Conservation (phyloP, 1,284 basidiomycete species). For the Apiotrichum akiyoshidainum region DNA sequence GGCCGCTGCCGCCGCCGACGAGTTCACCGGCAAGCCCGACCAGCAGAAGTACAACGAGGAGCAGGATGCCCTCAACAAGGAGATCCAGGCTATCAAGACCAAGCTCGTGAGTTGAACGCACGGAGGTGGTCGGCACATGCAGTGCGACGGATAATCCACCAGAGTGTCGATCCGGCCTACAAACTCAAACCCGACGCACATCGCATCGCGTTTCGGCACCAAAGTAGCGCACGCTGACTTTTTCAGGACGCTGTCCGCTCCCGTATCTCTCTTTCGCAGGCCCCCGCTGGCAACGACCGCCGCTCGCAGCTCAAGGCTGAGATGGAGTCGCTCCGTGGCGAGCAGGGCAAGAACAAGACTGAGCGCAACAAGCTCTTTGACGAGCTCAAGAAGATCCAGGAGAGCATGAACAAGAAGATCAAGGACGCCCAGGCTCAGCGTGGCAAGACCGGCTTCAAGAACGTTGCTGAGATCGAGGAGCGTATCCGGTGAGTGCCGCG, state of each 20-base stretch:
- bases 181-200: background rate
- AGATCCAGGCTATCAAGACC: constrained; percentile 74
- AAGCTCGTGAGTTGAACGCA: constrained; percentile 64
- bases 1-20: constrained; percentile 41
- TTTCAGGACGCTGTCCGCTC: constrained; percentile 70
- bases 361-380: constrained; percentile 71
- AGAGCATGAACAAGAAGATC: constrained; percentile 79
- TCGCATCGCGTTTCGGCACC: background rate
- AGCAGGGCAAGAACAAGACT: constrained; percentile 76
- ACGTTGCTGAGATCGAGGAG: constrained; percentile 79
- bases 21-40: constrained; percentile 67
- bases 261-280: constrained; percentile 66
- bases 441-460: constrained; percentile 79
- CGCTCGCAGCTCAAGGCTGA: constrained; percentile 73
- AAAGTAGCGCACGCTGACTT: constrained; percentile 1
- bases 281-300: constrained; percentile 57
- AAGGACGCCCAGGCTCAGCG: constrained; percentile 84
- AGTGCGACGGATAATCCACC: too few relatives aligned
- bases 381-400: constrained; percentile 78
- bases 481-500: constrained; percentile 67
- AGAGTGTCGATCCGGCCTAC: too few relatives aligned
- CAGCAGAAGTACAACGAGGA: constrained; percentile 74
- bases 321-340: constrained; percentile 71
- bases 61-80: constrained; percentile 73
- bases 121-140: too few relatives aligned